phyloP scores from a whole-genome alignment of 495 filamentous ascomycete genomes.

The Polyplosphaeria fusca region DNA sequence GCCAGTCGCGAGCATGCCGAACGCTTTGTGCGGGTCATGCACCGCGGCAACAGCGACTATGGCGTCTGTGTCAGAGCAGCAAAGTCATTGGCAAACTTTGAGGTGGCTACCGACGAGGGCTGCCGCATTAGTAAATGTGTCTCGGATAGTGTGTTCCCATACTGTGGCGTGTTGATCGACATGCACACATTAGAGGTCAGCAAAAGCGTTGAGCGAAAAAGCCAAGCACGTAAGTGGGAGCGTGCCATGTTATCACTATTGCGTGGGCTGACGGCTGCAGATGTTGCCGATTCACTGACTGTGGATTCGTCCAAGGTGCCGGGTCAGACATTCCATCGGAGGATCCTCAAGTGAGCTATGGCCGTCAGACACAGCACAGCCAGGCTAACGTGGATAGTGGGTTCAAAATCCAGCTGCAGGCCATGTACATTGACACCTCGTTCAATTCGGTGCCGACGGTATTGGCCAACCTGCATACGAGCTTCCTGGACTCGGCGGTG shows the following conservation, averaged over 20 bases:
- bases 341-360: conserved; percentile 58
- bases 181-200: conserved; percentile 70
- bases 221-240: conserved; percentile 47
- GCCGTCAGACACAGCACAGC: neutral
- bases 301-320: conserved; percentile 68
- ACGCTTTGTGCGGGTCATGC: conserved; percentile 74
- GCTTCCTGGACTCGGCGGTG: conserved; percentile 71
- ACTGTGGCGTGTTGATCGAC: conserved; percentile 79
- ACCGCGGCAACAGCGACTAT: conserved; percentile 70
- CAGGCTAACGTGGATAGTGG: conserved; percentile 43
- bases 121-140: conserved; percentile 9
- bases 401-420: conserved; percentile 82
- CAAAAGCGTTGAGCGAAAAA: conserved; percentile 54
- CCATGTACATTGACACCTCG: conserved; percentile 83
- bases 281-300: conserved; percentile 64
- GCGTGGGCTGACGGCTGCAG: conserved; percentile 27
- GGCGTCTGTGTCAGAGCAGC: conserved; percentile 71
- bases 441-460: conserved; percentile 71
- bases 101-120: conserved; percentile 39
- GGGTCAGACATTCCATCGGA: conserved; percentile 72
- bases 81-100: conserved; percentile 88
- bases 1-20: conserved; percentile 59
- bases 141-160: conserved; percentile 63
- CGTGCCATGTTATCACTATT: neutral
- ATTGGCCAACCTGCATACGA: conserved; percentile 67